A percentile compares a stretch with the other conserved stretches of the same genome.
phyloP scores from a whole-genome alignment of 1,284 basidiomycete genomes.

The Tilletia caries region DNA sequence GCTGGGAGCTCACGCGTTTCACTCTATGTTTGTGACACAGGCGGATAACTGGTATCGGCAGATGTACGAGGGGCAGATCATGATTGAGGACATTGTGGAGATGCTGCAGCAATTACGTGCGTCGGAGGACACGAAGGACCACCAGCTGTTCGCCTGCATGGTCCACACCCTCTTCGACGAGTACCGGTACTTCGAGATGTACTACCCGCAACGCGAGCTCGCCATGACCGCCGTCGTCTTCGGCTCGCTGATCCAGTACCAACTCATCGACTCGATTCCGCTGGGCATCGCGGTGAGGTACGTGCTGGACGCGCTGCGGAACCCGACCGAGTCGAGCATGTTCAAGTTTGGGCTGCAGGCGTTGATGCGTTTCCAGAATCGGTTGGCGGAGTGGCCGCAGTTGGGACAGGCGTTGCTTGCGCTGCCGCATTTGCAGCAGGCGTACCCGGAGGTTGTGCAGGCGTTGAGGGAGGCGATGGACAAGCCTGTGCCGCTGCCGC shows the following conservation, averaged over 20 bases:
- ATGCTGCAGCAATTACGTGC: slow-evolving; percentile 81
- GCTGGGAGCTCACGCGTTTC: too few relatives aligned
- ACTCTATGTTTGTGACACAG: slow-evolving; percentile 13
- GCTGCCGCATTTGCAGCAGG: slow-evolving; percentile 81
- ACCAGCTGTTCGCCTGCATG: slow-evolving; percentile 97
- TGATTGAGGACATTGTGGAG: slow-evolving; percentile 87
- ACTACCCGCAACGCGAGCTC: slow-evolving; percentile 86
- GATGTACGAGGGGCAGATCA: slow-evolving; percentile 89
- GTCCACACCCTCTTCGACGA: slow-evolving; percentile 99
- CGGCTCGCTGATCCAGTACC: slow-evolving; percentile 89
- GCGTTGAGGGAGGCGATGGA: slow-evolving; percentile 38
- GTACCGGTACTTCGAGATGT: slow-evolving; percentile 96
- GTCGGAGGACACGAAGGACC: slow-evolving; percentile 77
- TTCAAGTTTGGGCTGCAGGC: slow-evolving; percentile 96
- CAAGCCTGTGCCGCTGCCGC: slow-evolving; percentile 17
- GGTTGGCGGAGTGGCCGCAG: slow-evolving; percentile 88
- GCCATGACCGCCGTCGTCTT: slow-evolving; percentile 95
- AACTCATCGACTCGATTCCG: slow-evolving; percentile 90
- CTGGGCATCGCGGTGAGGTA: slow-evolving; percentile 96
- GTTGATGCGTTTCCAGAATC: slow-evolving; percentile 78
- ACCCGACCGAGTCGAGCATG: slow-evolving; percentile 78
- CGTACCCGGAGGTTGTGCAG: slow-evolving; percentile 73
- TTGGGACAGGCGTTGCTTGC: slow-evolving; percentile 83
- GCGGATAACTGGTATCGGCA: slow-evolving; percentile 87
- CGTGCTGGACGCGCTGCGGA: slow-evolving; percentile 79